phyloP scores from a whole-genome alignment of 116 monocot genomes.

The Zostera marina region DNA sequence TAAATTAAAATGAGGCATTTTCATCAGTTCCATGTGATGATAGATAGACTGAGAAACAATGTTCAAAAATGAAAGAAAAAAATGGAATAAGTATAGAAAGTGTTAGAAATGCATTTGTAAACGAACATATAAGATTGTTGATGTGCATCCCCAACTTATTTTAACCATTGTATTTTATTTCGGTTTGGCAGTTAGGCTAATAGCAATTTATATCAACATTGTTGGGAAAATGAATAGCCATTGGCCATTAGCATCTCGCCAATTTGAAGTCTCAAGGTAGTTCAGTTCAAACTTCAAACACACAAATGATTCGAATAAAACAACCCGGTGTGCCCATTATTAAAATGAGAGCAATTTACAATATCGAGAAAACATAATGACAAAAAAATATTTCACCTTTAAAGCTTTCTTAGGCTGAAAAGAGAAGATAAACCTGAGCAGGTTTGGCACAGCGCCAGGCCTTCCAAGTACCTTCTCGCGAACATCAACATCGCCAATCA shows the following conservation, averaged over 20 bases:
- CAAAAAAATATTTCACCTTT: conserved; percentile 25
- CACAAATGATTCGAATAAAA: neutral
- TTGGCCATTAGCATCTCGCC: neutral
- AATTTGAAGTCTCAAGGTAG: too few species aligned
- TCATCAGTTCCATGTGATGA: neutral
- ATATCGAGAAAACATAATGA: neutral
- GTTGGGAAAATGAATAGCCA: neutral
- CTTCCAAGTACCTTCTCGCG: conserved; percentile 48
- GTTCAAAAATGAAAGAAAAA: neutral
- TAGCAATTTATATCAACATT: too few species aligned
- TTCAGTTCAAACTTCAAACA: too few species aligned
- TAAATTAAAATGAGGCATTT: neutral
- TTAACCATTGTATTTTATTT: too few species aligned
- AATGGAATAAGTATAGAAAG: neutral
- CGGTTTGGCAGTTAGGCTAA: too few species aligned
- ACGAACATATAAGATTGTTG: too few species aligned
- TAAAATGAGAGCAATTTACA: neutral
- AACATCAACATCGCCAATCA: conserved; percentile 52
- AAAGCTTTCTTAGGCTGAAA: conserved; percentile 65
- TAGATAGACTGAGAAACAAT: neutral
- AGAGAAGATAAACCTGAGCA: conserved; percentile 74
- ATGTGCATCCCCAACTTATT: too few species aligned
- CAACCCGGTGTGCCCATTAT: neutral
- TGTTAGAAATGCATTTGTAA: too few species aligned
- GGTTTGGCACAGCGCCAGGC: conserved; percentile 58